Base-by-base conservation (phyloP, 441 rosid genomes). In the Erodium trifolium region DNA sequence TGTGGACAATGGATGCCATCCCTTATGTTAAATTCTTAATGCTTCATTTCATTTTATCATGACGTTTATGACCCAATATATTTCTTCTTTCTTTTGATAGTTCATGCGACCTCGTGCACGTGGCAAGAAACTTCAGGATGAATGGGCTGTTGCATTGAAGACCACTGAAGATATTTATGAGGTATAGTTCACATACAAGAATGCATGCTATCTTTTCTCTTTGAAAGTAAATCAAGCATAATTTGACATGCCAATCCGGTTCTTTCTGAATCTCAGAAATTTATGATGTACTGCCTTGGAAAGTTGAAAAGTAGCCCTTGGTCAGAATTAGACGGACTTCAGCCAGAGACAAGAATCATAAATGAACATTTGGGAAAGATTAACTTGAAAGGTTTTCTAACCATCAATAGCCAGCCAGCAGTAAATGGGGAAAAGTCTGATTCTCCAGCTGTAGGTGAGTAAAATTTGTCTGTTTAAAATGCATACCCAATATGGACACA, bases 361-460 rank as follows among this genome's bases (percentile, higher is more conserved):
- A 81, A 87, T 73, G 97, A 88, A 76, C 82, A 84, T 10, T 89
- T 94, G 8, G 96, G 89, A 41, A 88, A 77, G 82, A 84, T 94
- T 79, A 94, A 94, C 83, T 72, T 82, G 83, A 86, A 85, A 70
- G 97, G 98, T 70, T 90, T 85, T 86, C 76, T 94, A 73, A 92
- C 97, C n/a, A 87, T 92, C 84, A 94, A 94, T 72, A 94, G 99
- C 83, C 99, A 94, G 73, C 98, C 96, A 37, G 91, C 97, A 5
- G 88, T 94, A 73, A 92, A 92, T 39, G 95, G 84, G 2, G 94
- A 87, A 67, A 86, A 78, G 75, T 92, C 98, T 18, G 97, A 92
- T 68, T 84, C 95, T 68, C 83, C 83, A 60, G 39, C 86, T 27
- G 91, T 90, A 43, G 99, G 99, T 90, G 76, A 85, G 96, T 75